phyloP scores from a whole-genome alignment of 2,329 filamentous ascomycete genomes.

The Xylariaceae sp. region DNA sequence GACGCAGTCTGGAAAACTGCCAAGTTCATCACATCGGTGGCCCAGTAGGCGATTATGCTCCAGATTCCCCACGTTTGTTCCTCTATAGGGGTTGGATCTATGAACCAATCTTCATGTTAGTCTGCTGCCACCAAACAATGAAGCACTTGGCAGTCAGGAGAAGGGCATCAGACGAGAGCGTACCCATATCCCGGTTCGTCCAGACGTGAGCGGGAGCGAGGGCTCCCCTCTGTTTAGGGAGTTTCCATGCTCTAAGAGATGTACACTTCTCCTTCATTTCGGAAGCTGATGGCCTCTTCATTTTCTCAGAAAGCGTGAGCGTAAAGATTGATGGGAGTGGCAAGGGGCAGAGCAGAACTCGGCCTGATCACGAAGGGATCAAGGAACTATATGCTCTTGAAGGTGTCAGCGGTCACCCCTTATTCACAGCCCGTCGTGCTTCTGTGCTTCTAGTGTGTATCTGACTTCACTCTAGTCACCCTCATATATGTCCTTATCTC shows the following conservation, averaged over 20 bases:
- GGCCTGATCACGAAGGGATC: neutral
- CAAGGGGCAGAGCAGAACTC: neutral
- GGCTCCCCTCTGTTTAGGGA: constrained; percentile 43
- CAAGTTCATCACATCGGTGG: constrained; percentile 34
- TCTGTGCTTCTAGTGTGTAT: too few species aligned
- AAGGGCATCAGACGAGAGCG: constrained; percentile 11
- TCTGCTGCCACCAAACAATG: neutral
- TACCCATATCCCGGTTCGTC: constrained; percentile 34
- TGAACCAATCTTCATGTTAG: constrained; percentile 13
- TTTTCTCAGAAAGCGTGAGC: constrained; percentile 5
- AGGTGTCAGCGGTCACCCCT: too few species aligned
- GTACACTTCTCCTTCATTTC: constrained; percentile 36
- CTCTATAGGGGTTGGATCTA: constrained; percentile 34
- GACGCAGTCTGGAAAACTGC: constrained; percentile 34
- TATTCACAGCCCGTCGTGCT: too few species aligned
- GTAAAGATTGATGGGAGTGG: neutral
- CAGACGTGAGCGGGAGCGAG: constrained; percentile 42
- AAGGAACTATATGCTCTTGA: neutral
- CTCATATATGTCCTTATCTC: too few species aligned
- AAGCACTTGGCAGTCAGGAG: neutral
- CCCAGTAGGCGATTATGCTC: constrained; percentile 35
- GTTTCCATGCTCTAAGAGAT: constrained; percentile 39
- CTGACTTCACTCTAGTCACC: too few species aligned
- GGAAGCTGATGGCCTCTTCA: constrained; percentile 21
- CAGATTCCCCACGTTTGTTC: constrained; percentile 36